Evolutionary conservation across 2,329 filamentous ascomycete genomes (phyloP), one percentile per base, ranked within the genome.

Genomic region (Metarhizium rileyi): DNA sequence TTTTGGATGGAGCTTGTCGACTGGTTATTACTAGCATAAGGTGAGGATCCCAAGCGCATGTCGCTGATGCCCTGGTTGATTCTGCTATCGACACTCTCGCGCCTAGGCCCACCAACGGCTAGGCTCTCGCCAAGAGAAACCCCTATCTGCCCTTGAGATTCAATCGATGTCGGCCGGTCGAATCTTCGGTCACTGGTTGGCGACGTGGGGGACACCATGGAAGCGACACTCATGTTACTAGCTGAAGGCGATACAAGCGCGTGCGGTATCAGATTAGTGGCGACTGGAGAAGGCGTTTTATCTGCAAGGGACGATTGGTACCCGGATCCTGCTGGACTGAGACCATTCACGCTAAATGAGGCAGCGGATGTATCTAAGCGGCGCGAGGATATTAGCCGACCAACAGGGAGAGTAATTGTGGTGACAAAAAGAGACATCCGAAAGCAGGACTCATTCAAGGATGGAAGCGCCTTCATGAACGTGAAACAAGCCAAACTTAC

Each of bases 1-100:
- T 80, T 84, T 49, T 87, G 85, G 22, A 90, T 79, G 2, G 86
- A 90, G 2, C 81, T 81, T 3, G 85, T 85, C 2, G 86, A 90
- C 49, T 84, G 81, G 64, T 90, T 90, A 58, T 86, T 81, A 63
- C 81, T 88, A 23, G 84, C 78, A 59, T 90, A 90, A 1, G 86
- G 86, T 2, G 74, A 75, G 43, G 76, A 77, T 47, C 81, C 80
- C 45, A 90, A 73, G 56, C 81, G 76, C 66, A 90, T 76, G 43
- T 87, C 83, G 50, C 75, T 78, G 64, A 90, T 83, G 42, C 77
- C 78, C 55, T 82, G 80, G 59, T 87, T 87, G 63, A 90, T 83
- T 54, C 86, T 78, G 65, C 86, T 89, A 65, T 90, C 86, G 4
- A 90, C 84, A 58, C 86, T 90, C 67, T 88, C 87, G 47, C 87